Base-by-base conservation (phyloP, 1,284 basidiomycete genomes). In the Ganoderma multipileum region DNA sequence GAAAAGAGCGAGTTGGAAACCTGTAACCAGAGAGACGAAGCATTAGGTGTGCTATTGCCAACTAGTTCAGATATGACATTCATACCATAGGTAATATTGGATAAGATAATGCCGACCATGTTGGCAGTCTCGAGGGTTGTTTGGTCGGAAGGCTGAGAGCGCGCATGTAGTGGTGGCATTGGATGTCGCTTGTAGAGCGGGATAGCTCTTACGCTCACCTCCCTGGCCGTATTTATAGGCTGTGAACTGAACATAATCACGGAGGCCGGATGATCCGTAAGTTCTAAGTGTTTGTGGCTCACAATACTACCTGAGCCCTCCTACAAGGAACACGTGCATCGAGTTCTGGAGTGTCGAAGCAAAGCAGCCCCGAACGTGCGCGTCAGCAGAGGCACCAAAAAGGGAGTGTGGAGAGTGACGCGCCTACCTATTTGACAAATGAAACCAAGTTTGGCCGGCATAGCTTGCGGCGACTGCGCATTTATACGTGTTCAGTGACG, bases 21-120 rank as follows among this genome's bases (percentile, higher is more conserved):
- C 77, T 75, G n/a, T 50, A 41, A 30, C 33, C n/a, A 52, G n/a
- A 11, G 23, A 33, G n/a, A 11, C 7, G 55, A 41, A 18, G 12
- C 12, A 38, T 50, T 14, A n/a, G 39, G 26, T 39, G 58, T 3
- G 3, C 36, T 38, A n/a, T 38, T 11, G n/a, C 26, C 11, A 23
- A 18, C 8, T 18, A n/a, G 38, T 38, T 12, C 20, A 9, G 55
- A 23, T 23, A 9, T 11, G 3, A 26, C 5, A 39, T 28, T 60
- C 63, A 72, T 55, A 72, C 77, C 78, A n/a, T 75, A 77, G 14
- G 76, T 67, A 33, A 79, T 44, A 3, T 71, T 74, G 8, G 77
- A 75, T 18, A 79, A 63, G 18, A 72, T 60, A 41, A 74, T 70
- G 0, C 72, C 71, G 23, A 68, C 55, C 64, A 73, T 63, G 65